These are phyloP conservation scores for Volvariella surrecta DNA, from an alignment of 1,284 basidiomycete genomes.

Conservation along the genomic window DNA sequence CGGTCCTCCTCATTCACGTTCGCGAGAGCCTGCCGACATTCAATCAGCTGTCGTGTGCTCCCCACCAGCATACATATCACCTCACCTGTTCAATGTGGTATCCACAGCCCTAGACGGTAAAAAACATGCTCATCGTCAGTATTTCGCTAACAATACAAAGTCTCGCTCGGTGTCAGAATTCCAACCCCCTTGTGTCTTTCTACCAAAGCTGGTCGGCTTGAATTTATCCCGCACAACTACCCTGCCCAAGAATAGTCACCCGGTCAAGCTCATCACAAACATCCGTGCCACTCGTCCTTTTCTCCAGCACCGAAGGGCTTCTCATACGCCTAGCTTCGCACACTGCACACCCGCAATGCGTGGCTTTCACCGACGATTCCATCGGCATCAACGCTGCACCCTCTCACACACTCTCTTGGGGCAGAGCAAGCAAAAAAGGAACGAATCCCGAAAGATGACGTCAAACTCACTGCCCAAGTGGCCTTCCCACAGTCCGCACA, in stretches of 20 bases:
- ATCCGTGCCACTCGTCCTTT: too few relatives aligned
- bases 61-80: conserved; percentile 10
- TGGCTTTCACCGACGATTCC: neutral
- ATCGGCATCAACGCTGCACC: neutral
- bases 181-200: too few relatives aligned
- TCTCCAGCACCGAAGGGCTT: too few relatives aligned
- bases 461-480: conserved; percentile 58
- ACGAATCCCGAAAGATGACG: neutral
- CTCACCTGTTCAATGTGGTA: conserved; percentile 55
- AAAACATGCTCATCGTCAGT: neutral
- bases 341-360: neutral
- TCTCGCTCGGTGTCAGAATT: neutral
- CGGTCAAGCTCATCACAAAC: too few relatives aligned
- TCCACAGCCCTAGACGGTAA: conserved; percentile 54
- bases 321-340: neutral
- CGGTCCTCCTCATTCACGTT: conserved; percentile 60
- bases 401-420: neutral
- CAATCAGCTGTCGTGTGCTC: conserved; percentile 5
- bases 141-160: neutral
- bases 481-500: conserved; percentile 61
- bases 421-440: conserved; percentile 5
- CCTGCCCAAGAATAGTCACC: too few relatives aligned
- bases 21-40: conserved; percentile 48
- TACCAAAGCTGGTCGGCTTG: too few relatives aligned
- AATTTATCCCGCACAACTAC: too few relatives aligned